Conservation (phyloP, 805 yeast species). For the Ogataea salicorniae region DNA sequence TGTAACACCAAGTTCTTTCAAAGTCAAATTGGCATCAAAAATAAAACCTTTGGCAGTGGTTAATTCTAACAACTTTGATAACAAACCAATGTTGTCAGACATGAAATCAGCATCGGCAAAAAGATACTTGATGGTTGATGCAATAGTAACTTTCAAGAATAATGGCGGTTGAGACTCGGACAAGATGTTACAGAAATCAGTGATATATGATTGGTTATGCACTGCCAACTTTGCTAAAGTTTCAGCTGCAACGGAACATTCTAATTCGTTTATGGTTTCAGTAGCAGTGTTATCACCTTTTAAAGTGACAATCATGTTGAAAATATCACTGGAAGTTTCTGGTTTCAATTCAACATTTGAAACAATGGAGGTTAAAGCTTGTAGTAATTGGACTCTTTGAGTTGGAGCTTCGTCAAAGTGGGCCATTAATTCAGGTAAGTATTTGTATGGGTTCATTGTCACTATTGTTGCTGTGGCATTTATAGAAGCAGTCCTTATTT, state of each 20-base stretch:
- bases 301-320: slow-evolving; percentile 6
- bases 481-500: slow-evolving; percentile 43
- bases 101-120: slow-evolving; percentile 14
- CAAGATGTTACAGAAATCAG: slow-evolving; percentile 10
- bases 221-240: slow-evolving; percentile 20
- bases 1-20: slow-evolving; percentile 55
- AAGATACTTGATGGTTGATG: slow-evolving; percentile 27
- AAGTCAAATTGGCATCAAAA: slow-evolving; percentile 40
- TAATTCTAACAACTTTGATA: slow-evolving; percentile 22
- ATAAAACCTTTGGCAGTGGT: slow-evolving; percentile 20
- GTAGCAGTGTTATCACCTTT: slow-evolving; percentile 3
- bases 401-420: slow-evolving; percentile 9
- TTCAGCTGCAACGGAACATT: slow-evolving; percentile 21
- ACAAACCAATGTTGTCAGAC: slow-evolving; percentile 2
- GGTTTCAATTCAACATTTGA: slow-evolving; percentile 4
- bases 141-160: slow-evolving; percentile 20
- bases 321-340: slow-evolving; percentile 7
- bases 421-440: slow-evolving; percentile 35
- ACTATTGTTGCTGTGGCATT: slow-evolving; percentile 48
- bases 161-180: slow-evolving; percentile 6
- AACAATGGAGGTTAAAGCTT: slow-evolving; percentile 8
- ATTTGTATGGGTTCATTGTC: slow-evolving; percentile 32
- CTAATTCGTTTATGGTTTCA: slow-evolving; percentile 10
- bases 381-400: slow-evolving; percentile 4
- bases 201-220: slow-evolving; percentile 10